Evolutionary conservation across 148 eudicot genomes (phyloP).

Genomic region (Rhododendron mucronatum): DNA sequence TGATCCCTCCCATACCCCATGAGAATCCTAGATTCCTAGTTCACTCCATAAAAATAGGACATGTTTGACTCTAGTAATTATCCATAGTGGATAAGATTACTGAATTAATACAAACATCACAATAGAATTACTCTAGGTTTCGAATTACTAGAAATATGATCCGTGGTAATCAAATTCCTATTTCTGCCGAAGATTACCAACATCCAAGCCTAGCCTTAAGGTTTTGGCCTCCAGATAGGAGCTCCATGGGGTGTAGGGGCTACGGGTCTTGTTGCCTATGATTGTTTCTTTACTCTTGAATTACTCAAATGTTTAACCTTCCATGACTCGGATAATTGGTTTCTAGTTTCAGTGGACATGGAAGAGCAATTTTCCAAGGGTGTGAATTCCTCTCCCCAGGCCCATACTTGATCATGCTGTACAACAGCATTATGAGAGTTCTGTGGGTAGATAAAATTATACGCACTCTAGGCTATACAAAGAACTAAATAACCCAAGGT

Average conservation of each 20-base stretch:
- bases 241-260: not conserved
- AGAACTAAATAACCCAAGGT: not conserved
- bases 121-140: no score
- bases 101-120: no score
- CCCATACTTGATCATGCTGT: not conserved
- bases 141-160: no score
- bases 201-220: not conserved
- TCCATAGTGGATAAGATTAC: no score
- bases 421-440: not conserved
- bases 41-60: no score
- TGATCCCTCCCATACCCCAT: no score
- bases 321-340: not conserved
- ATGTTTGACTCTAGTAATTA: no score
- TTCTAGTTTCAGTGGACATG: not conserved
- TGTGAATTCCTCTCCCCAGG: not conserved
- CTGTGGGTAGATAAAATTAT: not conserved
- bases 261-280: not conserved
- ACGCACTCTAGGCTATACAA: not conserved
- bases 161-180: no score
- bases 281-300: not conserved
- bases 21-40: no score
- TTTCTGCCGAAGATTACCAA: no score
- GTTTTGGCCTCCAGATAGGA: not conserved
- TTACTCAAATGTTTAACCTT: not conserved
- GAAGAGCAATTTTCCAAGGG: not conserved